These are phyloP conservation scores for Dryas octopetala DNA, from an alignment of 306 rosid genomes.

Conservation along the genomic window DNA sequence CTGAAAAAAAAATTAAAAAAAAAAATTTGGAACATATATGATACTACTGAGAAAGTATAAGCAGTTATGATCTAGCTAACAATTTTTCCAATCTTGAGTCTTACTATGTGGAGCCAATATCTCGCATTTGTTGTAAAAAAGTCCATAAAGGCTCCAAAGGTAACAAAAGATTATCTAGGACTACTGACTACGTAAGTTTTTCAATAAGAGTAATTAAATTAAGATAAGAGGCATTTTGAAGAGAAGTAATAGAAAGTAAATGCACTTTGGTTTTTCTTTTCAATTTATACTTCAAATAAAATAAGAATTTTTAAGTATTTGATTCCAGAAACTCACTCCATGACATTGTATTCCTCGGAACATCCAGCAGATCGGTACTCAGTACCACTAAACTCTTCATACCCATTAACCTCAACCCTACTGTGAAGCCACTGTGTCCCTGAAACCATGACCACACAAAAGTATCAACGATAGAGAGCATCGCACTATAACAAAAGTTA, in stretches of 20 bases:
- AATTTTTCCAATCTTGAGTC: neutral
- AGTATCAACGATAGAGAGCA: conserved; percentile 15
- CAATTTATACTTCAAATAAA: neutral
- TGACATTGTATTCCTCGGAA: conserved; percentile 74
- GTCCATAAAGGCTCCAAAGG: neutral
- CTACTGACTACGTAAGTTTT: no score
- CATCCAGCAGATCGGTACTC: conserved; percentile 96
- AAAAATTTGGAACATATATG: no score
- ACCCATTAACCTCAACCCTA: conserved; percentile 75
- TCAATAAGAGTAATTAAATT: neutral
- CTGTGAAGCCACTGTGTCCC: conserved; percentile 93
- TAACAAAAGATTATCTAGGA: neutral
- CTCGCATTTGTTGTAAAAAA: neutral
- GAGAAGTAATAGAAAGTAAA: neutral
- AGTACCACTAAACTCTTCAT: conserved; percentile 84
- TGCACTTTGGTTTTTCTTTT: neutral
- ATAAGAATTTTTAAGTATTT: neutral
- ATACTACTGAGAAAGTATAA: no score
- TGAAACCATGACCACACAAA: conserved; percentile 27
- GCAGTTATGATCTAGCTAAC: no score
- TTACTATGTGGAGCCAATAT: neutral
- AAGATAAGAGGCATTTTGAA: neutral
- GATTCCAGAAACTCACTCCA: conserved; percentile 52
- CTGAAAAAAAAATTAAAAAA: no score
- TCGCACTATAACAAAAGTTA: neutral